phyloP scores from a whole-genome alignment of 305 asterid genomes.

The Solanum hybrid region DNA sequence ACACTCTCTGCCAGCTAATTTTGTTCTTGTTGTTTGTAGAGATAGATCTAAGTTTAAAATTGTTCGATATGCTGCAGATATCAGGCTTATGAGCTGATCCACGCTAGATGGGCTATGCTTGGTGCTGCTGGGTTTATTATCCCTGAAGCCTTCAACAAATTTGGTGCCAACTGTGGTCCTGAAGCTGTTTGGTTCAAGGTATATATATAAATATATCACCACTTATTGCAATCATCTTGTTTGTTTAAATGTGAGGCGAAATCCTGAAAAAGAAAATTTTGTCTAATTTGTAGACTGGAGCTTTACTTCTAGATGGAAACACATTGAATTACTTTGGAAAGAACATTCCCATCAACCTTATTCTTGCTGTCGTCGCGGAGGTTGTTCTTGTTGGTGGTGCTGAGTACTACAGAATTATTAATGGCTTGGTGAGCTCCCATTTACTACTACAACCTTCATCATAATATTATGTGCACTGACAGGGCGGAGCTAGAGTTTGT shows the following conservation, averaged over 20 bases:
- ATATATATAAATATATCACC: constrained; percentile 10
- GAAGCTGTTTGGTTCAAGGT: constrained; percentile 99
- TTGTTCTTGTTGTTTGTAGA: not conserved
- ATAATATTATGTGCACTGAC: not conserved
- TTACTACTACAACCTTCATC: not conserved
- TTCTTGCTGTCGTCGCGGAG: constrained; percentile 77
- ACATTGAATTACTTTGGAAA: constrained; percentile 85
- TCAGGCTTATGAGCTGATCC: constrained; percentile 85
- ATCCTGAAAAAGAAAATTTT: not conserved
- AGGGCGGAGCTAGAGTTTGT: not conserved
- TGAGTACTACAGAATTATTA: constrained; percentile 83
- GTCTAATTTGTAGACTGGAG: constrained; percentile 59
- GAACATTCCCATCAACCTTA: constrained; percentile 86
- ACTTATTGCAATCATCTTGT: too few relatives aligned
- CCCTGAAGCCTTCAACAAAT: constrained; percentile 97
- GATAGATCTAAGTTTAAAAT: not conserved
- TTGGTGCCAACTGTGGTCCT: constrained; percentile 89
- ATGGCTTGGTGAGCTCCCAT: constrained; percentile 54
- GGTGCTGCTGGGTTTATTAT: constrained; percentile 92
- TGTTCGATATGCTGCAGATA: constrained; percentile 31
- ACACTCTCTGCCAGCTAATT: not conserved
- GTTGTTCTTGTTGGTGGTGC: constrained; percentile 93
- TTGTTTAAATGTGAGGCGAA: not conserved
- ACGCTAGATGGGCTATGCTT: constrained; percentile 97
- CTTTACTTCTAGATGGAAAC: constrained; percentile 91